Evolutionary conservation across 106 monocot species (phyloP).

Genomic region (Iris macrosiphon): DNA sequence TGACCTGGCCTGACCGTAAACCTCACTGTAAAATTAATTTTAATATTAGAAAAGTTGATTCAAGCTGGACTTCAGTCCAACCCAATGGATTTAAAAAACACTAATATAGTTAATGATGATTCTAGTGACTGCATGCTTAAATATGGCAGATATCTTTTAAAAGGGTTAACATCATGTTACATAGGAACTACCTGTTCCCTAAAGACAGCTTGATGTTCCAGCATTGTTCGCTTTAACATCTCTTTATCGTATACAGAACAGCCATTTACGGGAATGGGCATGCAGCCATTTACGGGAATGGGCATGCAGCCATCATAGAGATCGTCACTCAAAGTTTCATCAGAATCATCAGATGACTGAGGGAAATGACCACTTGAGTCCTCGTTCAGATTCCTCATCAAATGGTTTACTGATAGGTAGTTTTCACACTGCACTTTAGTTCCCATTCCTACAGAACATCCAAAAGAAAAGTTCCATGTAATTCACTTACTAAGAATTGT

Average conservation of each 20-base stretch:
- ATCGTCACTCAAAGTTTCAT: slow-evolving; percentile 27
- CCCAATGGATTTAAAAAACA: background rate
- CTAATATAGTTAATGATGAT: background rate
- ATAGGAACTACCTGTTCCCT: slow-evolving; percentile 55
- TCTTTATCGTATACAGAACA: slow-evolving; percentile 54
- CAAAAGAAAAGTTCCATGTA: background rate
- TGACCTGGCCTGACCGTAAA: too few species aligned
- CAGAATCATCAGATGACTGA: slow-evolving; percentile 23
- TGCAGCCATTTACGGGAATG: slow-evolving; percentile 22
- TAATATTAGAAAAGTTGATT: too few species aligned
- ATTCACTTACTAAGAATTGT: too few species aligned
- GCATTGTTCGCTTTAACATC: slow-evolving; percentile 60
- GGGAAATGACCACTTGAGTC: slow-evolving; percentile 20
- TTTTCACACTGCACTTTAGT: slow-evolving; percentile 46
- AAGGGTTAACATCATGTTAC: background rate
- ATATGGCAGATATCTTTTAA: background rate
- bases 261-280: too few species aligned
- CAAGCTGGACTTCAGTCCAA: background rate
- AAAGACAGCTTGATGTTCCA: slow-evolving; percentile 62
- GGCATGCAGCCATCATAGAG: slow-evolving; percentile 23
- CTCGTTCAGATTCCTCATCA: slow-evolving; percentile 35
- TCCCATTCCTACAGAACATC: slow-evolving; percentile 49
- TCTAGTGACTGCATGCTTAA: background rate
- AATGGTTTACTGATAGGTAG: slow-evolving; percentile 27
- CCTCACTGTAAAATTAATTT: too few species aligned